Evolutionary conservation across 2,329 filamentous ascomycete species (phyloP).

Genomic region (Sporothrix variecibatus): DNA sequence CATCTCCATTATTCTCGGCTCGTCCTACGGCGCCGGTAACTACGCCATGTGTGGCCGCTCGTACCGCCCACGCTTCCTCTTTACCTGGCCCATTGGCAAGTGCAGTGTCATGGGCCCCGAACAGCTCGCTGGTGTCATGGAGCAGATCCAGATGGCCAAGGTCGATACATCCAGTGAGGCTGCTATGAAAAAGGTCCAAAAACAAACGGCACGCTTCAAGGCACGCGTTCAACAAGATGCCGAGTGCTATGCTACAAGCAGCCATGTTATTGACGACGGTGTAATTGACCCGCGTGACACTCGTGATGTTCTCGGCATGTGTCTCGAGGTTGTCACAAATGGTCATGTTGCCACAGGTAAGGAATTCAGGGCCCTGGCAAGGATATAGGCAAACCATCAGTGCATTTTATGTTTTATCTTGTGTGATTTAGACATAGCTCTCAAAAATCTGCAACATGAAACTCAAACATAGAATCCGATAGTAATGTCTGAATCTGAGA

Average conservation of each 20-base stretch:
- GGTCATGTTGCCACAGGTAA: background rate
- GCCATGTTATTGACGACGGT: slow-evolving; percentile 23
- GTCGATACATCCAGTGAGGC: background rate
- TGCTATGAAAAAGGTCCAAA: slow-evolving; percentile 49
- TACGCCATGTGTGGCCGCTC: slow-evolving; percentile 50
- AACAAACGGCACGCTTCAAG: slow-evolving; percentile 45
- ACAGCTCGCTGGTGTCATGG: slow-evolving; percentile 45
- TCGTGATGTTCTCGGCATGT: slow-evolving; percentile 19
- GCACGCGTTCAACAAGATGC: slow-evolving; percentile 35
- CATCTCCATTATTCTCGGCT: slow-evolving; percentile 47
- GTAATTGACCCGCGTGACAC: slow-evolving; percentile 23
- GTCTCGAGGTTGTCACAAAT: slow-evolving; percentile 27
- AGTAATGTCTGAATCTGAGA: no score
- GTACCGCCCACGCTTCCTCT: slow-evolving; percentile 47
- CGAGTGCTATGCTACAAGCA: slow-evolving; percentile 61
- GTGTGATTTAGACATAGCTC: background rate
- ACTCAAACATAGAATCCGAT: background rate
- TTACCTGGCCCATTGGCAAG: slow-evolving; percentile 44
- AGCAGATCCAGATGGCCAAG: slow-evolving; percentile 34
- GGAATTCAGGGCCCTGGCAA: background rate
- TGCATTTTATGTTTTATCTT: background rate
- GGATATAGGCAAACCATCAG: background rate
- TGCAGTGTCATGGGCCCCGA: slow-evolving; percentile 47
- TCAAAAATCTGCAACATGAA: background rate
- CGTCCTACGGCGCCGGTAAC: slow-evolving; percentile 50